Evolutionary conservation across 768 basidiomycete species (phyloP), one percentile per base, ranked within the genome.

Genomic region (Thelephora ganbajun): DNA sequence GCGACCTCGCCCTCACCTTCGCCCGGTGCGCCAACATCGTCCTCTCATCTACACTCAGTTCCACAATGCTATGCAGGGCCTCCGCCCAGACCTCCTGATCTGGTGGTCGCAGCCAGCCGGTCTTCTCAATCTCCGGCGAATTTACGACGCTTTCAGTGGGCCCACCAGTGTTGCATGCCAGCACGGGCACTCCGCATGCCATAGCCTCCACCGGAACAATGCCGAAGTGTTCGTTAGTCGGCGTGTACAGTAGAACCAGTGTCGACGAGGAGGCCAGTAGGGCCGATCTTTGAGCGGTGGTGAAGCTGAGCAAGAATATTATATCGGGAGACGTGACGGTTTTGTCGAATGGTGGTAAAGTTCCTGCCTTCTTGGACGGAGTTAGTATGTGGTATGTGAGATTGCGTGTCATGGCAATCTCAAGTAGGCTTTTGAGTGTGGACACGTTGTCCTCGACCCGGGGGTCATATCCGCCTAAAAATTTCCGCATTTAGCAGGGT

Each of bases 201-300:
- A 97, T 97, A 0, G 79, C 92, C 61, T 99, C 94, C 2, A 97
- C 76, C 2, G 96, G 94, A 0, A 83, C 93, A 54, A 99, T 97
- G 1, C 94, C 96, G 61, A 98, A 96, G 61, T 99, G 94, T 57
- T 99, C 94, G 61, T 94, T 94, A 6, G 75, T 68, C 0, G 94
- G 96, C 0, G 94, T 99, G 61, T 99, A 99, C 6, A 99, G 71
- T 0, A 98, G 69, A 0, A 77, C 86, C 13, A 77, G 63, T 0
- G 89, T 87, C 4, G 72, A 74, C 0, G 75, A 61, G 4, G 77
- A 72, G 11, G 66, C 74, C 34, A 99, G 77, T 1, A 98, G 74
- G 6, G 81, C 80, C 1, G 85, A 79, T 26, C 93, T 83, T 59
- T 98, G 94, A 0, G 68, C 54, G 5, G 82, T 83, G 1, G 85